Evolutionary conservation across 768 basidiomycete species (phyloP).

Genomic region (Xerocomellus chrysenteron): DNA sequence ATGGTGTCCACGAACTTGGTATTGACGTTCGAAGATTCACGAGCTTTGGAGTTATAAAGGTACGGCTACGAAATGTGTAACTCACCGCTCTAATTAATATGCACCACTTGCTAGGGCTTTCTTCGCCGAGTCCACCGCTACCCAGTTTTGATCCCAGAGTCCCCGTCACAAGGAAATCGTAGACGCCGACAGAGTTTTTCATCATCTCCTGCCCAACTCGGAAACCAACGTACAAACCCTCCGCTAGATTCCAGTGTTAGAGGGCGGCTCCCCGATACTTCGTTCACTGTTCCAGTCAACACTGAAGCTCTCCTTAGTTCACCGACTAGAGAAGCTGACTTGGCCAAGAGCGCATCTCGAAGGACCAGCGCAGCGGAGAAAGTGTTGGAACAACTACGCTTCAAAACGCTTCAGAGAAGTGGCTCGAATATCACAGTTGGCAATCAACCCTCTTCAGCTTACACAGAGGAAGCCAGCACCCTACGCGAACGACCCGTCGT

Average conservation of each 20-base stretch:
- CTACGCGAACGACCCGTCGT: slow-evolving; percentile 15
- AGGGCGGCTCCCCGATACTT: slow-evolving; percentile 25
- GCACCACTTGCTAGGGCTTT: slow-evolving; percentile 62
- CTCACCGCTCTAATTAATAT: not conserved
- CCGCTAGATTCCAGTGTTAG: slow-evolving; percentile 13
- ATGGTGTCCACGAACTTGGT: slow-evolving; percentile 67
- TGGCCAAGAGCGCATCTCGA: slow-evolving; percentile 34
- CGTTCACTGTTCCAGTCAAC: slow-evolving; percentile 16
- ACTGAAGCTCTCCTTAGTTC: slow-evolving; percentile 26
- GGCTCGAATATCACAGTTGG: slow-evolving; percentile 20
- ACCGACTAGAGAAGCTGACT: slow-evolving; percentile 37
- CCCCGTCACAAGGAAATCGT: slow-evolving; percentile 19
- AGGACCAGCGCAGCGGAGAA: slow-evolving; percentile 67
- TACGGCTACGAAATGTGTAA: slow-evolving; percentile 22
- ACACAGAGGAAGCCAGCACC: slow-evolving; percentile 15
- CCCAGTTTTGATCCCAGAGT: slow-evolving; percentile 66
- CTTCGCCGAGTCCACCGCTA: slow-evolving; percentile 91
- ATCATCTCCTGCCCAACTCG: slow-evolving; percentile 12
- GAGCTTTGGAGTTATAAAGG: slow-evolving; percentile 97
- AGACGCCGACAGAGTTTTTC: slow-evolving; percentile 34
- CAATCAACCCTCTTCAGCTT: slow-evolving; percentile 18
- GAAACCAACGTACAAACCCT: slow-evolving; percentile 8
- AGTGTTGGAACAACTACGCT: slow-evolving; percentile 63
- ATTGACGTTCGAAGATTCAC: slow-evolving; percentile 94
- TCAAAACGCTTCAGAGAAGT: slow-evolving; percentile 51